Conservation (phyloP, 2,329 filamentous ascomycete genomes). For the Zasmidium citrigriseum region DNA sequence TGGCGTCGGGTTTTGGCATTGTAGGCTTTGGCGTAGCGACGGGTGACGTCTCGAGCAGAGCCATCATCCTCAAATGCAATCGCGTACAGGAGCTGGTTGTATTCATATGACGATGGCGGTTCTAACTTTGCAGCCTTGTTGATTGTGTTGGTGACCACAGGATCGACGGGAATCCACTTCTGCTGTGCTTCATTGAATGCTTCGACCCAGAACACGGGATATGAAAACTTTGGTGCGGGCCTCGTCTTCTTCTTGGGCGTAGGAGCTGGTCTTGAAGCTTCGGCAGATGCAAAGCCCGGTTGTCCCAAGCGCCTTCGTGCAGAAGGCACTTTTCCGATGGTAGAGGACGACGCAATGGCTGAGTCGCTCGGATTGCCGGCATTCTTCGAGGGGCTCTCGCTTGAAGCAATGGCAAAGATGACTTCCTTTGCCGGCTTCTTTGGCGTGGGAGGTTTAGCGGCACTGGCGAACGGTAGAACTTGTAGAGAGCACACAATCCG, state of each 20-base stretch:
- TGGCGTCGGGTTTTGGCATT: conserved; percentile 83
- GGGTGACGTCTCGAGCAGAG: conserved; percentile 79
- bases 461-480: conserved; percentile 67
- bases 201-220: conserved; percentile 93
- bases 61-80: conserved; percentile 82
- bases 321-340: conserved; percentile 29
- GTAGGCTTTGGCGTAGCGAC: conserved; percentile 82
- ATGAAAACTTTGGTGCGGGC: conserved; percentile 67
- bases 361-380: conserved; percentile 19
- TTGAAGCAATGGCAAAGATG: conserved; percentile 36
- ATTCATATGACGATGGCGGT: conserved; percentile 73
- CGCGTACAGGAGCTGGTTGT: conserved; percentile 80
- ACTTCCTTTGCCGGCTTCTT: conserved; percentile 39
- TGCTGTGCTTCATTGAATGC: conserved; percentile 82
- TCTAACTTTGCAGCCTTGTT: conserved; percentile 77
- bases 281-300: conserved; percentile 24
- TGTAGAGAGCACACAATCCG: conserved; percentile 91
- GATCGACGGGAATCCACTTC: conserved; percentile 89
- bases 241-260: conserved; percentile 36
- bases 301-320: conserved; percentile 36
- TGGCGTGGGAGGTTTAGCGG: conserved; percentile 47
- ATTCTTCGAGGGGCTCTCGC: conserved; percentile 6
- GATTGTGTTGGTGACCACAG: conserved; percentile 77
- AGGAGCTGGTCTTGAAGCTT: conserved; percentile 6
- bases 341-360: conserved; percentile 21